A percentile compares a stretch with the other conserved stretches of the same genome.
Conservation (phyloP, 441 rosid species). For the Pelargonium australe region DNA sequence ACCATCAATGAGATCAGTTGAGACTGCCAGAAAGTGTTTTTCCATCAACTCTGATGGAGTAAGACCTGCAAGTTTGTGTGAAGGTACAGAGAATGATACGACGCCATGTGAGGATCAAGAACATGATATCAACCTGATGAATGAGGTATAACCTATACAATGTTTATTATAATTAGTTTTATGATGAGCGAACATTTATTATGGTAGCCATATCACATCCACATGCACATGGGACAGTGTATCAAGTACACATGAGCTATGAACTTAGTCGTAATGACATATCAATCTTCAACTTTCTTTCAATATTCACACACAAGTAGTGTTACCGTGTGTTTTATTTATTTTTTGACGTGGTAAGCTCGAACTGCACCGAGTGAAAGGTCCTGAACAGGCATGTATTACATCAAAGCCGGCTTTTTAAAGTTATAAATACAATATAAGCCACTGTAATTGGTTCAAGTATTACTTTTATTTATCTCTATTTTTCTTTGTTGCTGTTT, state of each 20-base stretch:
- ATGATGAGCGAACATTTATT: too few species aligned
- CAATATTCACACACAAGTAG: neutral
- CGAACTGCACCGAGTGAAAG: too few species aligned
- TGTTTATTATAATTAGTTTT: neutral
- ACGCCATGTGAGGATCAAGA: conserved; percentile 30
- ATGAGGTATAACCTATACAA: conserved; percentile 33
- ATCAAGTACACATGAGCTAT: too few species aligned
- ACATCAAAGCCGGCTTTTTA: too few species aligned
- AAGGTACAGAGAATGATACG: conserved; percentile 25
- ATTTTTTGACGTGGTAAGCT: neutral
- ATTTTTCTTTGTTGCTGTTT: conserved; percentile 9
- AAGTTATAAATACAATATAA: neutral
- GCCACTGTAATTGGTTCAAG: neutral
- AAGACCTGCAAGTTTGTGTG: conserved; percentile 21
- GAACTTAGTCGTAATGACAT: too few species aligned
- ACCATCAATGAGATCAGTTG: conserved; percentile 33
- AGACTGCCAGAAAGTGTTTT: conserved; percentile 15
- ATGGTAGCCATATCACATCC: too few species aligned
- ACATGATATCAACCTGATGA: conserved; percentile 34
- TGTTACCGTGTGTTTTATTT: neutral
- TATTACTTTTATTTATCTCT: too few species aligned
- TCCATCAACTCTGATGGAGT: conserved; percentile 21
- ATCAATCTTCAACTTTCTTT: neutral
- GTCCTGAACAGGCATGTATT: too few species aligned
- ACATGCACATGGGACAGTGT: too few species aligned